phyloP scores from a whole-genome alignment of 352 stramenopile species.

The Phytopythium oedochilum region DNA sequence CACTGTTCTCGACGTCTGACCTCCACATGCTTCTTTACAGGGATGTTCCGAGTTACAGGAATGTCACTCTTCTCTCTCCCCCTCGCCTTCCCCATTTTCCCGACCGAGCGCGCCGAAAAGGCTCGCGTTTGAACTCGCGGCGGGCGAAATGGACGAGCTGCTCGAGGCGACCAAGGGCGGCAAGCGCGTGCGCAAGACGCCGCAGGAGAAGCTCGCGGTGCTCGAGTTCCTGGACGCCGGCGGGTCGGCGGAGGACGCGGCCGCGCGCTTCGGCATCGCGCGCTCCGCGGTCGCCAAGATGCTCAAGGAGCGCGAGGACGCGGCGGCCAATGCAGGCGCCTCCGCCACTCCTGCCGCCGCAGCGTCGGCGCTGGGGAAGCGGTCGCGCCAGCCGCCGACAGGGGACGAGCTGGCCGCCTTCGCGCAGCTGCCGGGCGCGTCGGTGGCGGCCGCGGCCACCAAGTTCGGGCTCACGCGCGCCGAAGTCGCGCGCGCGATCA shows the following conservation, averaged over 20 bases:
- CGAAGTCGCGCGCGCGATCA: conserved; percentile 9
- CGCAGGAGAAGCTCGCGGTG: conserved; percentile 10
- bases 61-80: conserved; percentile 43
- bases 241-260: conserved; percentile 3
- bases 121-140: conserved; percentile 5
- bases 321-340: not conserved
- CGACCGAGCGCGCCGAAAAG: not conserved
- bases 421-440: conserved; percentile 1
- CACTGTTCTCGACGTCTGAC: not conserved
- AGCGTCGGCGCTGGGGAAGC: conserved; percentile 3
- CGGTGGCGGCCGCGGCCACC: conserved; percentile 10
- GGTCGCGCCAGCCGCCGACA: not conserved
- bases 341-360: not conserved
- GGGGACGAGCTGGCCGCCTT: conserved; percentile 1
- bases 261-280: conserved; percentile 8
- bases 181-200: conserved; percentile 17
- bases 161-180: conserved; percentile 11
- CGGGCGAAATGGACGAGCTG: conserved; percentile 9
- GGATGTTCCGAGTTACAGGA: conserved; percentile 12
- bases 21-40: not conserved
- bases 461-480: conserved; percentile 24
- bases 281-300: conserved; percentile 2
- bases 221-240: conserved; percentile 7
- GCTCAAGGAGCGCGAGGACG: conserved; percentile 4
- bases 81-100: not conserved